Base-by-base conservation (phyloP, 2,329 filamentous ascomycete species). In the Colletotrichum tofieldiae region DNA sequence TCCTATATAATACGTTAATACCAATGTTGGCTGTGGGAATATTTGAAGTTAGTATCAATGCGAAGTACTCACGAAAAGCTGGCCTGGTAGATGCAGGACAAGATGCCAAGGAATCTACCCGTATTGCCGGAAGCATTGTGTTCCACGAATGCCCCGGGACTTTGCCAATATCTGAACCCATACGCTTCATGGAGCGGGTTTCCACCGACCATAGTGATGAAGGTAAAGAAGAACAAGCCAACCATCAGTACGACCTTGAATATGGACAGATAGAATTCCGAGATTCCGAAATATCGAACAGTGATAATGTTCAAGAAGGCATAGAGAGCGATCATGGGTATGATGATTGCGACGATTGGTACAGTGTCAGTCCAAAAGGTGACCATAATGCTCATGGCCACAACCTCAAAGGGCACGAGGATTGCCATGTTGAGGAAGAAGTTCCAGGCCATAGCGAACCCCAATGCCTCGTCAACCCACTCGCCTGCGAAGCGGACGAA, bases 121-220 rank as follows among this genome's bases (percentile, higher is more conserved):
- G 93, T 84, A 51, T 86, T 77, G 3, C 92, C 92, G 0, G 83
- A 84, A 82, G 77, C 54, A 55, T 41, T 56, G 32, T n/a, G 63
- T 39, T n/a, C 51, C 29, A 54, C 51, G 29, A 54, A 54, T 11
- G 51, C 51, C 51, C 91, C 92, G 0, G 93, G 92, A 41, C 90
- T 81, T 65, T 84, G 88, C 93, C 93, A 95, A 80, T 93, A 93
- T 49, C 85, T 81, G 79, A 94, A 94, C 2, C 92, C 92, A 63
- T 91, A 85, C 5, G 88, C 83, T 26, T 88, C 84, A 0, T 86
- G 86, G 5, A 89, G 88, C 0, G 90, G 87, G 2, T 90, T 85
- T 58, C 90, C 91, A 39, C 91, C 91, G 1, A 92, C 84, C 76
- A 91, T 88, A 75, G 92, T 89, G 69, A 92, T 84, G 39, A 92